Evolutionary conservation across 805 yeast genomes (phyloP), one percentile per base, ranked within the genome.

Genomic region (Metschnikowia dekortorum): DNA sequence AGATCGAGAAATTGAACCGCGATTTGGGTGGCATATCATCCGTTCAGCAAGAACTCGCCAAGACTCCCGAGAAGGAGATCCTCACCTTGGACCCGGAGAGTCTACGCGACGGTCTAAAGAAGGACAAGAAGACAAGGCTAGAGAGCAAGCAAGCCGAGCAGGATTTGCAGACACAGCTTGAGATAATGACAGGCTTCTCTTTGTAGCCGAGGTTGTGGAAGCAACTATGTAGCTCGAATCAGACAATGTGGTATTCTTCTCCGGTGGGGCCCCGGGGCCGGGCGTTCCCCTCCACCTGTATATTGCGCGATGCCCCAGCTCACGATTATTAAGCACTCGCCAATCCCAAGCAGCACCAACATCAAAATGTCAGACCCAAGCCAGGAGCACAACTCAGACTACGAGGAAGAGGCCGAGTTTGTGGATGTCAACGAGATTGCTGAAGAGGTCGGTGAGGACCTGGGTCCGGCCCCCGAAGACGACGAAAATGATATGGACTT

Each of bases 111-210:
- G 81, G 74, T 48, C 68, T 73, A 53, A 56, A 61, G 48, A 58
- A 61, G 42, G 82, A 79, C 52, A 62, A 62, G 37, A 61, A 67
- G 46, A 62, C 56, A 7, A 58, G 61, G 43, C 61, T 59, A 29
- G 53, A 58, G 42, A 62, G 66, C 31, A 66, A 68, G 54, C 52
- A 62, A 51, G 68, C 71, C 4, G 74, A 75, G 50, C 58, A 61
- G 37, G 82, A 77, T 46, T 54, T 80, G 33, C 64, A 70, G 14
- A 62, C 62, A 43, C 83, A 80, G 60, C 55, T 80, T 52, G 82
- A 79, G 50, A 53, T 78, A 56, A 66, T 80, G 18, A 71, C 75
- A 16, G 80, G 73, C 4, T 33, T 42, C 26, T 42, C 45, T 6
- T 42, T 42, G 45, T 42, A 33, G 14, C 26, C n/a, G 3, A 18